Evolutionary conservation across 306 rosid species (phyloP), one percentile per base, ranked within the genome.

Genomic region (Elaeagnus macrophylla): DNA sequence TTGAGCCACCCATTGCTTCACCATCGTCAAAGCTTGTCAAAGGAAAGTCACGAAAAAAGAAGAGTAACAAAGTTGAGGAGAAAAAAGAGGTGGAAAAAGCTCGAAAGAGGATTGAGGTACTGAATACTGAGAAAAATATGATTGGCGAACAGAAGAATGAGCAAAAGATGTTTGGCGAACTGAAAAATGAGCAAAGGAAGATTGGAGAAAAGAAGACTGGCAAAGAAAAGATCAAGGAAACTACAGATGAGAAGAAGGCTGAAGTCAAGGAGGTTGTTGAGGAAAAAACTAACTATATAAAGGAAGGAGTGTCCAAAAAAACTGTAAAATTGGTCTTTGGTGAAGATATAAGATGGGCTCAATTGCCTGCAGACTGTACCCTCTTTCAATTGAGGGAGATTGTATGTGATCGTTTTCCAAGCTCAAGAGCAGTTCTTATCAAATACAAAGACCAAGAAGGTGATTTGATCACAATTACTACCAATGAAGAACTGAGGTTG

Each of bases 391-490:
- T 90, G 9, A 83, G 95, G 64, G 86, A 80, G 76, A 78, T 76
- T 57, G 67, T 82, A 46, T 41, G 36, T 17, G 77, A 84, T 16
- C 77, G 88, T 20, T 90, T 90, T 69, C 88, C 94, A 9, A 57
- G 78, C 69, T 71, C 70, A 12, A 70, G 70, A 62, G 84, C 95
- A 20, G 74, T 83, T 72, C 86, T 83, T 68, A 80, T 86, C 60
- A 90, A 90, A 65, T 86, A 83, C 78, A 80, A 73, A 75, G 97
- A 90, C 64, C 77, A 68, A 46, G 97, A 90, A 79, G 94, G 86
- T 64, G 97, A 90, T 69, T 78, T 90, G 76, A 79, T 90, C 53
- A 90, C 97, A 57, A 81, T 90, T 62, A 86, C 94, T 60, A 64
- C 77, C 37, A 73, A 81, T 57, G 94, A 83, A 70, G 97, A 90